Percentiles rank a stretch among this genome's conserved stretches.
Conservation (phyloP, 192 early-diverging fungal genomes). For the Rhizophagus prolifer region DNA sequence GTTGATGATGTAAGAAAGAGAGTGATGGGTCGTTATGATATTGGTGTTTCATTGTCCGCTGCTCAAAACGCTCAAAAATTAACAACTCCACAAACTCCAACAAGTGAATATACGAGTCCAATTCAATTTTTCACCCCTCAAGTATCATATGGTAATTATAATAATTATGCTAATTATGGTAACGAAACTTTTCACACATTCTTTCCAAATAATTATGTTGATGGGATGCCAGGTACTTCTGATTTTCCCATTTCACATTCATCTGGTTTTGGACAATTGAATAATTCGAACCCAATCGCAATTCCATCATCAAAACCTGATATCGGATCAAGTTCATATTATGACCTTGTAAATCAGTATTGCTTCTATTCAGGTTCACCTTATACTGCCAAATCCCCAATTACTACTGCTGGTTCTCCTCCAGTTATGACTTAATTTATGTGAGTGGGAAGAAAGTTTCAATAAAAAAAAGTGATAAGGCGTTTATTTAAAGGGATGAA, state of each 20-base stretch:
- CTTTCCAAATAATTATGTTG: constrained; percentile 19
- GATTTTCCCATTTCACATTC: not conserved
- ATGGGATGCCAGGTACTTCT: constrained; percentile 15
- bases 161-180: not conserved
- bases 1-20: constrained; percentile 5
- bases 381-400: not conserved
- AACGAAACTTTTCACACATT: not conserved
- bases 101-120: not conserved
- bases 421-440: too few relatives aligned
- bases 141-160: not conserved
- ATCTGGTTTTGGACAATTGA: constrained; percentile 6
- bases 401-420: not conserved
- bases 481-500: too few relatives aligned
- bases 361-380: constrained; percentile 52
- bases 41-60: constrained; percentile 40
- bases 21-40: constrained; percentile 38
- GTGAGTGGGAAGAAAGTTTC: too few relatives aligned
- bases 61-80: constrained; percentile 13
- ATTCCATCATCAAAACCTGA: constrained; percentile 39
- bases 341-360: constrained; percentile 54
- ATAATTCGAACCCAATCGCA: constrained; percentile 34
- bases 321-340: constrained; percentile 49
- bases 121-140: not conserved
- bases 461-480: too few relatives aligned
- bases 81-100: constrained; percentile 2